Evolutionary conservation across 2,329 filamentous ascomycete genomes (phyloP).

Genomic region (Ciborinia camelliae): DNA sequence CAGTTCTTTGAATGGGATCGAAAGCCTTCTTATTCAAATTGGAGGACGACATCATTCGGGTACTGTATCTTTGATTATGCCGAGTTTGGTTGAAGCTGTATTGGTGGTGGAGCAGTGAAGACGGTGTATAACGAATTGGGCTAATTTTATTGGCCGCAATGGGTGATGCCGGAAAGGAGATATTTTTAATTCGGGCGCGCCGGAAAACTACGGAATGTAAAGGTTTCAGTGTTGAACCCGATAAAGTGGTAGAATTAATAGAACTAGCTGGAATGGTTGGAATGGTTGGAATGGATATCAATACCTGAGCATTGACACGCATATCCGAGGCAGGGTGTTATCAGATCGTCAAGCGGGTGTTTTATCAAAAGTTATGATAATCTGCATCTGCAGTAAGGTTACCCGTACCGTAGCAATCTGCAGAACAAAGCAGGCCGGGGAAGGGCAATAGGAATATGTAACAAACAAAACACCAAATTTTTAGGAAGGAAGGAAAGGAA

Average conservation of each 20-base stretch:
- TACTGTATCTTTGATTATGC: slow-evolving; percentile 12
- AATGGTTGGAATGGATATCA: background rate
- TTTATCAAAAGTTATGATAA: background rate
- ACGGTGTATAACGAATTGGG: slow-evolving; percentile 12
- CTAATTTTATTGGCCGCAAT: slow-evolving; percentile 21
- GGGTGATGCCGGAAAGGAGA: slow-evolving; percentile 17
- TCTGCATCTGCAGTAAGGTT: too few species aligned
- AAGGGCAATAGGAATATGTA: background rate
- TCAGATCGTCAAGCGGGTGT: slow-evolving; percentile 1
- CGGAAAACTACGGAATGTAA: slow-evolving; percentile 17
- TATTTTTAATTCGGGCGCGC: slow-evolving; percentile 11
- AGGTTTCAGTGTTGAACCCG: slow-evolving; percentile 8
- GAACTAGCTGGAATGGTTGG: background rate
- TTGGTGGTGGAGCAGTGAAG: slow-evolving; percentile 17
- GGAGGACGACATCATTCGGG: slow-evolving; percentile 15
- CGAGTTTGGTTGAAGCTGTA: slow-evolving; percentile 14
- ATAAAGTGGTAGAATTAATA: background rate
- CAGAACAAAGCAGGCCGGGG: background rate
- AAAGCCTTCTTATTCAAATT: slow-evolving; percentile 20
- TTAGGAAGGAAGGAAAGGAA: too few species aligned
- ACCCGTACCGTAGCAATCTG: background rate
- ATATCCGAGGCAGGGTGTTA: slow-evolving; percentile 3
- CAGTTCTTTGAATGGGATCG: slow-evolving; percentile 31
- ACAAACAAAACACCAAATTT: background rate
- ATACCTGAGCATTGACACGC: background rate